These are phyloP conservation scores for Guillardia theta DNA, from an alignment of 78 protist genomes.

Conservation along the genomic window DNA sequence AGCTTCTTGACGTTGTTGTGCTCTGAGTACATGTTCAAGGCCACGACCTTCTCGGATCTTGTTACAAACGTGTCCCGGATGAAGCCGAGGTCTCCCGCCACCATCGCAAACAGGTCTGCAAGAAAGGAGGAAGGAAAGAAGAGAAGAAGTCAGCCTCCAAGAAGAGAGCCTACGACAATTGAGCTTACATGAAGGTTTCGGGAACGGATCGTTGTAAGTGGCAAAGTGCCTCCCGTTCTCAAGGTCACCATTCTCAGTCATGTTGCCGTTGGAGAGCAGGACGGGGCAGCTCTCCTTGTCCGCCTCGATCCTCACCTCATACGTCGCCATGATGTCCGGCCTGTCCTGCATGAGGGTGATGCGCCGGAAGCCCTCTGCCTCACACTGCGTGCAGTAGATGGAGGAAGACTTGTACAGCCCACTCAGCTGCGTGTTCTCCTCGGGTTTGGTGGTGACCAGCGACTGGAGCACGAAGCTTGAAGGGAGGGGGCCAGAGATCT, in stretches of 20 bases:
- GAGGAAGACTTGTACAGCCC: slow-evolving; percentile 12
- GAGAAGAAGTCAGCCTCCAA: too few relatives aligned
- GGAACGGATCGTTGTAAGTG: slow-evolving; percentile 19
- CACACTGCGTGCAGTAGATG: slow-evolving; percentile 40
- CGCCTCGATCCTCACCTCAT: background rate
- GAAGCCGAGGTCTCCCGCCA: slow-evolving; percentile 3
- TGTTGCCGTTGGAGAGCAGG: slow-evolving; percentile 45
- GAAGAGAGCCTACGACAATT: too few relatives aligned
- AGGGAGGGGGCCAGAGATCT: background rate
- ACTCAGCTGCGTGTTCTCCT: slow-evolving; percentile 19
- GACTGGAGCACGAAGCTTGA: background rate
- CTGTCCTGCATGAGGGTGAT: background rate
- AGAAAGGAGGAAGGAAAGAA: background rate
- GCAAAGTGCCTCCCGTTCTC: background rate
- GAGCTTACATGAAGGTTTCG: slow-evolving; percentile 1
- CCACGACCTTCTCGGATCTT: background rate
- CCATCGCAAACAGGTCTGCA: slow-evolving; percentile 42
- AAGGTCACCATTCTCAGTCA: background rate
- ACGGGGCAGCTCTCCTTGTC: background rate
- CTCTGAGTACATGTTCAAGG: background rate
- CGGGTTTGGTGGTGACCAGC: background rate
- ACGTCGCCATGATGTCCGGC: background rate
- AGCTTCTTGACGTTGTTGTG: background rate
- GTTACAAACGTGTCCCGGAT: background rate
- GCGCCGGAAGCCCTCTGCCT: slow-evolving; percentile 42